Base-by-base conservation (phyloP, 148 eudicot species). In the Beta vulgaris region DNA sequence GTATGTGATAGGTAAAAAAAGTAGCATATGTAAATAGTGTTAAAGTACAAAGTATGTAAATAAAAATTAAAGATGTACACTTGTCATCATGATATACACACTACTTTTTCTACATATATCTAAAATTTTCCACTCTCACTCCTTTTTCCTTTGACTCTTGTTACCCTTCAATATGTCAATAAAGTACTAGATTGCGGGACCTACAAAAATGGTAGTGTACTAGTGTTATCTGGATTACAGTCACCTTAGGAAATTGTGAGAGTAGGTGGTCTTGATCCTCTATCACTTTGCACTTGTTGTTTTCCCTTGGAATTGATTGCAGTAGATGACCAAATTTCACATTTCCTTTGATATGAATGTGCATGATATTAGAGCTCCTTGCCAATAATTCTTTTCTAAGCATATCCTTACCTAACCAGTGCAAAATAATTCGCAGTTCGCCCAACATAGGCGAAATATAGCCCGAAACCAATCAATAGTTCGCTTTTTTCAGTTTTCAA, bases 161-260 rank as follows among this genome's bases (percentile, higher is more conserved):
- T 37, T 51, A 23, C 64, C 67, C 66, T 55, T 68, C 35, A 31
- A 44, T 3, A 31, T 29, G 18, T 25, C 54, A 49, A 66, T 31
- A 39, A 31, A 68, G 49, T 2, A 21, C 53, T 35, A 49, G 71
- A 53, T 65, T 43, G 49, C 42, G 67, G 72, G 73, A 23, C 71
- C 72, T 67, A 54, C 67, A 54, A 40, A 57, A 68, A 68, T 68
- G 77, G 71, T 39, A 64, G 39, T 75, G 51, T 68, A 71, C 62
- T 39, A 64, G 39, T 75, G 51, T 66, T 66, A 3, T 16, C 66
- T 75, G 62, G 72, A 55, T 76, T 76, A 42, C 55, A 40, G 29
- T 60, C 36, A 64, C 49, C 44, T 59, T 32, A 55, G 73, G 62
- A 54, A 54, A 57, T 39, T 37, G 37, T 76, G 54, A 57, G 21